Conservation (phyloP, 306 rosid genomes). For the Casuarina cunninghamiana region DNA sequence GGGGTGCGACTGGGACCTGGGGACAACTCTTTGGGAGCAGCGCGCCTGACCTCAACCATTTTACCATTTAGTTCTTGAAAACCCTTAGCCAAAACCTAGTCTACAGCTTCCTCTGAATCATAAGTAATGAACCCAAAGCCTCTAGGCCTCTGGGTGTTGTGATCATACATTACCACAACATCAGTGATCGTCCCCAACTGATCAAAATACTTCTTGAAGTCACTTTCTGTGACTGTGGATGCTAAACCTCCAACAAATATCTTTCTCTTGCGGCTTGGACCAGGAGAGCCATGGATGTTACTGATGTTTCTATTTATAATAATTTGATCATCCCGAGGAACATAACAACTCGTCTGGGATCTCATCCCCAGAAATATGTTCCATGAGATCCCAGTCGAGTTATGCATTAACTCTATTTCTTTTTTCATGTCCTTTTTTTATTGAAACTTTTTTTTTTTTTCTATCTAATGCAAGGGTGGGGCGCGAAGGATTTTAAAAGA, state of each 20-base stretch:
- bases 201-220: conserved; percentile 88
- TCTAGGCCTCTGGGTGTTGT: conserved; percentile 86
- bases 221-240: conserved; percentile 93
- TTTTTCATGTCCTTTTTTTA: too few relatives aligned
- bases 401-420: too few relatives aligned
- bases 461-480: too few relatives aligned
- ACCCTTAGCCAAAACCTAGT: conserved; percentile 60
- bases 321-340: conserved; percentile 97
- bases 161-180: conserved; percentile 99
- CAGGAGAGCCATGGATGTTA: conserved; percentile 87
- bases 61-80: conserved; percentile 67
- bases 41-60: too few relatives aligned
- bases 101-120: too few relatives aligned
- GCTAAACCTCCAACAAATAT: conserved; percentile 99
- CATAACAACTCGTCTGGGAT: conserved; percentile 6
- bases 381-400: too few relatives aligned
- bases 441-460: too few relatives aligned
- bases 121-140: too few relatives aligned
- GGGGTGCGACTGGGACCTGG: too few relatives aligned
- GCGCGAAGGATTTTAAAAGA: too few relatives aligned
- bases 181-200: conserved; percentile 98
- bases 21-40: too few relatives aligned
- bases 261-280: conserved; percentile 88
- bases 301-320: conserved; percentile 69
- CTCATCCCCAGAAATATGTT: too few relatives aligned